Evolutionary conservation across 1,139 yeast genomes (phyloP).

Genomic region (Arxiozyma slooffiae): DNA sequence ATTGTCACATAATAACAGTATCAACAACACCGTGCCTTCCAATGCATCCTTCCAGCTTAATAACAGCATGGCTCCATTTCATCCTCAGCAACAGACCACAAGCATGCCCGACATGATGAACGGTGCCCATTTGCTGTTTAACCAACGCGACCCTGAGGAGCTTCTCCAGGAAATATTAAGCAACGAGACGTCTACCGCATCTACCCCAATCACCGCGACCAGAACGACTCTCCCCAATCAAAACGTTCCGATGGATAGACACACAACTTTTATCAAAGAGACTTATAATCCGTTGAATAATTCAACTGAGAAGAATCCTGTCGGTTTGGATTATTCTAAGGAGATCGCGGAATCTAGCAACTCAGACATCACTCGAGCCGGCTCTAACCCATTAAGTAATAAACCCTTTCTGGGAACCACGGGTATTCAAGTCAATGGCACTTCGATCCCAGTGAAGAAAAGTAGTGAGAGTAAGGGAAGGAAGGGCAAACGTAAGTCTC

Average conservation of each 20-base stretch:
- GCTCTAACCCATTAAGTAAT: not conserved
- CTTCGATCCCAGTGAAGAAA: not conserved
- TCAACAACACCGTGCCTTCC: not conserved
- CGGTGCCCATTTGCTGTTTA: not conserved
- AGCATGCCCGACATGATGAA: not conserved
- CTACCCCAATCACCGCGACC: not conserved
- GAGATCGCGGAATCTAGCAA: not conserved
- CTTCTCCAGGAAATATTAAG: not conserved
- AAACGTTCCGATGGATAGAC: not conserved
- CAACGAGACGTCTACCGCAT: not conserved
- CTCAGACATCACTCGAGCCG: not conserved
- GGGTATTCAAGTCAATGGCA: not conserved
- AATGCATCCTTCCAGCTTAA: not conserved
- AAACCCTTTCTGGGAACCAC: not conserved
- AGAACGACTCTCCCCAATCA: not conserved
- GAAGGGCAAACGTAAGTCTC: not conserved
- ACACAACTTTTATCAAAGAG: not conserved
- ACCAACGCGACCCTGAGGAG: not conserved
- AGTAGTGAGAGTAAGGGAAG: not conserved
- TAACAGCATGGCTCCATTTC: not conserved
- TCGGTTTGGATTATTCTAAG: not conserved
- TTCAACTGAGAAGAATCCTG: not conserved
- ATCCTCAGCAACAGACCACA: not conserved
- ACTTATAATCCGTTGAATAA: not conserved
- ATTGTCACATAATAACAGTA: slow-evolving; percentile 7